Conservation (phyloP, 2,329 filamentous ascomycete species). For the Hortaea werneckii region DNA sequence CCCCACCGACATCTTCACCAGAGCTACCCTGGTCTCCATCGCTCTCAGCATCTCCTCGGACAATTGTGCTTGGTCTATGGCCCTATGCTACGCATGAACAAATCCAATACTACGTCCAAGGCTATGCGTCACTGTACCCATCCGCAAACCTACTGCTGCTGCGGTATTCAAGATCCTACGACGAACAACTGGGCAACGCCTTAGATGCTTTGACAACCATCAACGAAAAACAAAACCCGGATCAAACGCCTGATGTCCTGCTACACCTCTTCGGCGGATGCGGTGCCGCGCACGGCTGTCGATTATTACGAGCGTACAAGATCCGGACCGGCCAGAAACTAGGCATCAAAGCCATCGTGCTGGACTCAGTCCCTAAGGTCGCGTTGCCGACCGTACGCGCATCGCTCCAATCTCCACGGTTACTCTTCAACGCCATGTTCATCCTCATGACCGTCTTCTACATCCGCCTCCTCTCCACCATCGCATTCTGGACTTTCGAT, state of each 20-base stretch:
- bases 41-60: conserved; percentile 12
- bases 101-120: conserved; percentile 16
- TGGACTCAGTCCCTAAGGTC: conserved; percentile 15
- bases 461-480: conserved; percentile 7
- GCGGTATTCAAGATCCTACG: conserved; percentile 7
- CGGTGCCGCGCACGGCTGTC: conserved; percentile 14
- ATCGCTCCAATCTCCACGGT: conserved; percentile 3
- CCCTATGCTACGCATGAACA: conserved; percentile 16
- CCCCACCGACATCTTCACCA: conserved; percentile 7
- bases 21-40: background rate
- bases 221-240: conserved; percentile 6
- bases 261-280: conserved; percentile 19
- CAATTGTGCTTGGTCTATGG: conserved; percentile 19
- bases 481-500: conserved; percentile 12
- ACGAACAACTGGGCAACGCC: conserved; percentile 5
- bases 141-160: conserved; percentile 15
- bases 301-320: conserved; percentile 17
- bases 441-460: conserved; percentile 9
- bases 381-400: conserved; percentile 4
- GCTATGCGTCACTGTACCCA: conserved; percentile 19
- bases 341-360: conserved; percentile 14
- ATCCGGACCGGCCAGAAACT: conserved; percentile 10
- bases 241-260: conserved; percentile 10
- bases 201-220: conserved; percentile 8
- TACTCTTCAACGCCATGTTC: conserved; percentile 7